Percentiles rank a stretch among this genome's conserved stretches.
These are phyloP conservation scores for Oenanthe sinensis DNA, from an alignment of 129 eudicot species.

Conservation along the genomic window DNA sequence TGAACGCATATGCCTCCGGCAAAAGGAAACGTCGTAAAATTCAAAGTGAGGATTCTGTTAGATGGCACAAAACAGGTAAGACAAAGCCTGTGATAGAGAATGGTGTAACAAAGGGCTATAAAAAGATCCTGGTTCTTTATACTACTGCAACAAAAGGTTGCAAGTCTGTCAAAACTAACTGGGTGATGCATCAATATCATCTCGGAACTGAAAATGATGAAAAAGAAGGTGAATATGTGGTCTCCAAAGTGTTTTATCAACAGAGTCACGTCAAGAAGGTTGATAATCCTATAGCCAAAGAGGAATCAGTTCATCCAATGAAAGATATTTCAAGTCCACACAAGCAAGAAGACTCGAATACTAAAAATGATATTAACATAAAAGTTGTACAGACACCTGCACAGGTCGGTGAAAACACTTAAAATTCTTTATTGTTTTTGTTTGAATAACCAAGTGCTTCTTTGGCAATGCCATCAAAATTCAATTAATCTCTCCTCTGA, in stretches of 20 bases:
- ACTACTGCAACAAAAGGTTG: slow-evolving; percentile 31
- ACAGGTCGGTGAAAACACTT: background rate
- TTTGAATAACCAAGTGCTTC: background rate
- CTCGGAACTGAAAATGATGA: slow-evolving; percentile 64
- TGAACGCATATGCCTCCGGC: slow-evolving; percentile 78
- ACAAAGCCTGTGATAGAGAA: slow-evolving; percentile 58
- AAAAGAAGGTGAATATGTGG: slow-evolving; percentile 67
- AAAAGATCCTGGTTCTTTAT: slow-evolving; percentile 86
- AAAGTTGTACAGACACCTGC: background rate
- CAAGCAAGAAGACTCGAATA: slow-evolving; percentile 46
- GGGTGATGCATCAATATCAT: slow-evolving; percentile 97
- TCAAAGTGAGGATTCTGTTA: slow-evolving; percentile 38
- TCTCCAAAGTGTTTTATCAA: slow-evolving; percentile 71
- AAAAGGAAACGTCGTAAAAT: slow-evolving; percentile 77
- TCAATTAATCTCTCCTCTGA: background rate
- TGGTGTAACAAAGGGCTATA: slow-evolving; percentile 64
- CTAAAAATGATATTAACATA: slow-evolving; percentile 18
- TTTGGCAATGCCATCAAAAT: background rate
- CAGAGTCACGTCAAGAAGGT: slow-evolving; percentile 30
- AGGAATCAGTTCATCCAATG: slow-evolving; percentile 27
- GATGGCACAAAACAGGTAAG: slow-evolving; percentile 97
- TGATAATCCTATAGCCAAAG: slow-evolving; percentile 17
- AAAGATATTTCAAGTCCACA: slow-evolving; percentile 24
- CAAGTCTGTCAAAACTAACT: slow-evolving; percentile 53
- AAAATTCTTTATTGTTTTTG: background rate